These are phyloP conservation scores for Sclerotinia nivalis DNA, from an alignment of 2,329 filamentous ascomycete genomes.

Conservation along the genomic window DNA sequence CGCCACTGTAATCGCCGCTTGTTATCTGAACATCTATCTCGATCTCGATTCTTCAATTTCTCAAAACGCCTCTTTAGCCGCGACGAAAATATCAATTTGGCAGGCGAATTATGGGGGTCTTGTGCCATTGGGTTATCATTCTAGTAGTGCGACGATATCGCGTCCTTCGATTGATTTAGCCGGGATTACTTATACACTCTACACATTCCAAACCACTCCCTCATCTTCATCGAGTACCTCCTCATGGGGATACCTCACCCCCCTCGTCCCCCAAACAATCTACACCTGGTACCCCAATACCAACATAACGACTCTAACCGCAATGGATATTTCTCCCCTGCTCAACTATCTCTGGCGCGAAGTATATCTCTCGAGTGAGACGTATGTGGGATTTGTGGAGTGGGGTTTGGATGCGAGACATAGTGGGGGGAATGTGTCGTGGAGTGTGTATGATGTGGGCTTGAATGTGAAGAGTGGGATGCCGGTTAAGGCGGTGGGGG, in stretches of 20 bases:
- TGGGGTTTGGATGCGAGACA: slow-evolving; percentile 9
- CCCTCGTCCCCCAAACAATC: neutral
- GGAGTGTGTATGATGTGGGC: neutral
- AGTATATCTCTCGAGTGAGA: neutral
- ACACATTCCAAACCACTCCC: neutral
- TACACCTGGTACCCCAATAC: slow-evolving; percentile 10
- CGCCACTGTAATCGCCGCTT: neutral
- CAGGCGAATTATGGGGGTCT: neutral
- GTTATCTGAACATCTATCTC: slow-evolving; percentile 13
- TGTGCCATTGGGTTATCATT: neutral
- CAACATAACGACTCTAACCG: neutral
- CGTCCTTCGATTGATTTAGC: neutral
- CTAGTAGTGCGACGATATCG: neutral
- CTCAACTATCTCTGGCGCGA: slow-evolving; percentile 15
- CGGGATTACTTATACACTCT: neutral
- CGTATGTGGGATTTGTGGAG: slow-evolving; percentile 9
- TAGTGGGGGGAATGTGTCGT: neutral
- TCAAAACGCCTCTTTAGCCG: neutral
- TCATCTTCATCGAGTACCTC: too few species aligned
- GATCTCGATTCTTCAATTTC: neutral
- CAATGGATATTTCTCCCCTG: slow-evolving; percentile 2
- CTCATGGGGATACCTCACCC: neutral
- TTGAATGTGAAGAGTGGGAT: neutral
- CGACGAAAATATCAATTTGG: slow-evolving; percentile 3
- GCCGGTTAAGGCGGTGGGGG: neutral